A percentile compares a stretch with the other conserved stretches of the same genome.
Conservation (phyloP, 352 stramenopile genomes). For the Globisporangium carolinianum region DNA sequence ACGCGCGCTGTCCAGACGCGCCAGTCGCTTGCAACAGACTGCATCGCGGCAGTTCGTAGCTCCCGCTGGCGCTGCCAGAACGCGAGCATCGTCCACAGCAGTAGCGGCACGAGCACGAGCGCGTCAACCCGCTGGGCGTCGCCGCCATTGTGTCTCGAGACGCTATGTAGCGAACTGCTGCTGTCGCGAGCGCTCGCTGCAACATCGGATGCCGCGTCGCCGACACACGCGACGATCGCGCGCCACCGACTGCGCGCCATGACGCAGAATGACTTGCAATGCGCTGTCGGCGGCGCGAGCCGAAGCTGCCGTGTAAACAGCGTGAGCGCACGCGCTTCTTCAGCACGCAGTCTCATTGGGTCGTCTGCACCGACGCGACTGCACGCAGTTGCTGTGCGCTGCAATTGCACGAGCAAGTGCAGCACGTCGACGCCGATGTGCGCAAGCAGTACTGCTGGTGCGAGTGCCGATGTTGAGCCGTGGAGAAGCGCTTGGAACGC, state of each 20-base stretch:
- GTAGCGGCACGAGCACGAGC: conserved; percentile 12
- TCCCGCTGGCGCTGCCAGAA: conserved; percentile 10
- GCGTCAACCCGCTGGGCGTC: background rate
- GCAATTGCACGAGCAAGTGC: conserved; percentile 20
- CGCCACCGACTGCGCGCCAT: conserved; percentile 9
- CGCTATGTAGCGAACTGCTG: no score
- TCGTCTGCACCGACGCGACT: no score
- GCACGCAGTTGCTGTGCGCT: background rate
- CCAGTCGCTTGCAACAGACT: conserved; percentile 8
- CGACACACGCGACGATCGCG: conserved; percentile 4
- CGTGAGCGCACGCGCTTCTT: conserved; percentile 1
- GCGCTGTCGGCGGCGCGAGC: background rate
- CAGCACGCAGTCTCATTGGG: background rate
- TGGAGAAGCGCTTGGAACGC: conserved; percentile 20
- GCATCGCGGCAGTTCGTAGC: background rate
- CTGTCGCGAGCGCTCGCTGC: background rate
- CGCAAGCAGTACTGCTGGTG: background rate
- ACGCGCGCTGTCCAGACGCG: conserved; percentile 9
- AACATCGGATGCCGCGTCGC: background rate
- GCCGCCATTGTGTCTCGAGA: no score
- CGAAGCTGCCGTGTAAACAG: conserved; percentile 10
- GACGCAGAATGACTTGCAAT: conserved; percentile 3
- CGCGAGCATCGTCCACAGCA: conserved; percentile 12
- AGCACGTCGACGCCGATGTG: conserved; percentile 14
- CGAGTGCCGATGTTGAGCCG: background rate